Percentiles rank a stretch among this genome's conserved stretches.
Evolutionary conservation across 1,139 yeast species (phyloP).

Genomic region (Candida buenavistaensis): DNA sequence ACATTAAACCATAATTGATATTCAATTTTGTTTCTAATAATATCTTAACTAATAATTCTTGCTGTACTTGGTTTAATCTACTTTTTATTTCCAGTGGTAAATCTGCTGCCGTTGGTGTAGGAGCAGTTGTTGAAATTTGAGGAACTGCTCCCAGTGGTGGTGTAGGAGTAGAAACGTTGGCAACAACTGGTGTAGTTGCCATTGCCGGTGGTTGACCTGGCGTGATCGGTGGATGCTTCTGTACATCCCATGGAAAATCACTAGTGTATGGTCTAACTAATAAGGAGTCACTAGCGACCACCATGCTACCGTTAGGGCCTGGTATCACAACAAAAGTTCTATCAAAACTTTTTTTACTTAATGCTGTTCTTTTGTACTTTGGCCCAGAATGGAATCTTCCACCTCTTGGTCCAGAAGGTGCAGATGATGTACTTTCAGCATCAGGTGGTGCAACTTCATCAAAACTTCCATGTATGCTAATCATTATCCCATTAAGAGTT

Average conservation of each 20-base stretch:
- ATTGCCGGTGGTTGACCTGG: constrained; percentile 9
- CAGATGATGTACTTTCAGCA: constrained; percentile 18
- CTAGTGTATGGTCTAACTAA: constrained; percentile 65
- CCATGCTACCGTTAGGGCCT: constrained; percentile 64
- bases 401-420: constrained; percentile 27
- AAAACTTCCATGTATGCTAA: constrained; percentile 81
- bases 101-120: constrained; percentile 30
- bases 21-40: constrained; percentile 75
- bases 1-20: constrained; percentile 76
- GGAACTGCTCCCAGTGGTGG: no score
- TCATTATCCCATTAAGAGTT: constrained; percentile 71
- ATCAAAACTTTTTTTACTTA: constrained; percentile 78
- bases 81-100: constrained; percentile 57
- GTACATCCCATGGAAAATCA: constrained; percentile 54
- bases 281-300: constrained; percentile 83
- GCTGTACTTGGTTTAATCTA: constrained; percentile 52
- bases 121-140: no score
- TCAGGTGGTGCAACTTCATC: constrained; percentile 64
- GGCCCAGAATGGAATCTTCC: constrained; percentile 27
- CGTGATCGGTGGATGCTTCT: constrained; percentile 9
- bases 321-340: constrained; percentile 81
- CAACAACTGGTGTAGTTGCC: constrained; percentile 7
- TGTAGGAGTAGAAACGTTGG: no score
- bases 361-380: constrained; percentile 39
- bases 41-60: constrained; percentile 63